Conservation (phyloP, 257 asterid species). For the Handroanthus guayacan region DNA sequence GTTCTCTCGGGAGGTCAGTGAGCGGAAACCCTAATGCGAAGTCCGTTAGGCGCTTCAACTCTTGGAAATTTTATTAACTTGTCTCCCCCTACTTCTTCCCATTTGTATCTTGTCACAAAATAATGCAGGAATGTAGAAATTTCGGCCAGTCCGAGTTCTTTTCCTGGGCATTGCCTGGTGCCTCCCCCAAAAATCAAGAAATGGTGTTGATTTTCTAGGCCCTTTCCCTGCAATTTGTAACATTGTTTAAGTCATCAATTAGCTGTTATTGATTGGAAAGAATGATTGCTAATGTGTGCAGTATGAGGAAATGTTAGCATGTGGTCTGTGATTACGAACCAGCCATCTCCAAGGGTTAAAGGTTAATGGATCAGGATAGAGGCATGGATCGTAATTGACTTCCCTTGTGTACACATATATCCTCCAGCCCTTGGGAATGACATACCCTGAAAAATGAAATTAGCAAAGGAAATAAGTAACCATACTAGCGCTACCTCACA, state of each 20-base stretch:
- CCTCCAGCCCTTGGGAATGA: constrained; percentile 95
- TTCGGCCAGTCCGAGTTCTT: constrained; percentile 97
- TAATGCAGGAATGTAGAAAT: constrained; percentile 95
- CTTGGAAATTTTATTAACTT: constrained; percentile 89
- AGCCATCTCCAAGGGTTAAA: constrained; percentile 99
- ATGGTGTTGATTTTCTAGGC: constrained; percentile 75
- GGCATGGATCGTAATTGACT: constrained; percentile 82
- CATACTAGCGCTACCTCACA: background rate
- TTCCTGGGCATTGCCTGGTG: constrained; percentile 96
- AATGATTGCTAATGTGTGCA: too few species aligned
- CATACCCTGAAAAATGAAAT: constrained; percentile 63
- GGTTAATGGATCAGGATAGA: constrained; percentile 85
- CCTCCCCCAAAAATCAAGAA: constrained; percentile 95
- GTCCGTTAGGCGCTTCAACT: constrained; percentile 96
- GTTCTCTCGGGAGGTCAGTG: constrained; percentile 45
- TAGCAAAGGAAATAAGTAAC: constrained; percentile 20
- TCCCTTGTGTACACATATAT: constrained; percentile 79
- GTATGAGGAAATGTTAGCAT: background rate
- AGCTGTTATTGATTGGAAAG: background rate
- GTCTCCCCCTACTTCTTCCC: constrained; percentile 94
- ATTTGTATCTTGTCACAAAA: constrained; percentile 88
- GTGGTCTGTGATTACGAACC: constrained; percentile 54
- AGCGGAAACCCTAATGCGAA: constrained; percentile 75
- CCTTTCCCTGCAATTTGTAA: constrained; percentile 60
- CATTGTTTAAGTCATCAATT: constrained; percentile 18